A percentile compares a stretch with the other conserved stretches of the same genome.
Evolutionary conservation across 345 rosid species (phyloP).

Genomic region (Hibiscus trionum): DNA sequence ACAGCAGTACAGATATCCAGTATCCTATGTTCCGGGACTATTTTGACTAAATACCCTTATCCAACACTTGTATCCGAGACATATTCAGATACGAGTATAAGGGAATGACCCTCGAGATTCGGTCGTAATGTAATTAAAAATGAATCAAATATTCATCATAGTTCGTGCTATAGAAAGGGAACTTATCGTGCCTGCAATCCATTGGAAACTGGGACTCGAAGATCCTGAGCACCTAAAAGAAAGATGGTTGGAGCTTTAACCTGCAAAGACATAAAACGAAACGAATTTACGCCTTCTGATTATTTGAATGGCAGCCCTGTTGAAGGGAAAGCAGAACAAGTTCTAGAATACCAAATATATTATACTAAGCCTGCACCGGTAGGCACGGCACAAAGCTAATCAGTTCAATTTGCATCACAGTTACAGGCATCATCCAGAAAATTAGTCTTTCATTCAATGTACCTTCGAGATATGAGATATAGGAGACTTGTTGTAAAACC

Average conservation of each 20-base stretch:
- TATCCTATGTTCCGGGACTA: too few relatives aligned
- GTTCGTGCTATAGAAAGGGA: constrained; percentile 3
- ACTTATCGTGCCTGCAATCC: constrained; percentile 65
- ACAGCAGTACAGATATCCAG: background rate
- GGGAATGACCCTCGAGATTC: too few relatives aligned
- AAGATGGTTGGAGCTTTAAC: constrained; percentile 84
- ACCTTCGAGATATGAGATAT: constrained; percentile 81
- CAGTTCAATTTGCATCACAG: background rate
- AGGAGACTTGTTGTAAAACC: constrained; percentile 70
- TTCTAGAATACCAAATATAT: background rate
- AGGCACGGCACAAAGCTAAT: background rate
- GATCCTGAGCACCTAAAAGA: constrained; percentile 80
- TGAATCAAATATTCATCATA: background rate
- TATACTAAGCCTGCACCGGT: background rate
- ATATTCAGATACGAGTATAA: too few relatives aligned
- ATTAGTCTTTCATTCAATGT: constrained; percentile 1
- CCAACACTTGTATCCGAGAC: background rate
- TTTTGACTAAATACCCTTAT: background rate
- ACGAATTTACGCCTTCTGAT: background rate
- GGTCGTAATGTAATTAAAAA: background rate
- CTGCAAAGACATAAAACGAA: constrained; percentile 28
- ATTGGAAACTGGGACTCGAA: constrained; percentile 74
- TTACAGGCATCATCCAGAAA: background rate
- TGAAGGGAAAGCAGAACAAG: background rate
- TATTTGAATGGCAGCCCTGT: background rate